These are phyloP conservation scores for Fusarium praegraminearum DNA, from an alignment of 2,329 filamentous ascomycete genomes.

Conservation along the genomic window DNA sequence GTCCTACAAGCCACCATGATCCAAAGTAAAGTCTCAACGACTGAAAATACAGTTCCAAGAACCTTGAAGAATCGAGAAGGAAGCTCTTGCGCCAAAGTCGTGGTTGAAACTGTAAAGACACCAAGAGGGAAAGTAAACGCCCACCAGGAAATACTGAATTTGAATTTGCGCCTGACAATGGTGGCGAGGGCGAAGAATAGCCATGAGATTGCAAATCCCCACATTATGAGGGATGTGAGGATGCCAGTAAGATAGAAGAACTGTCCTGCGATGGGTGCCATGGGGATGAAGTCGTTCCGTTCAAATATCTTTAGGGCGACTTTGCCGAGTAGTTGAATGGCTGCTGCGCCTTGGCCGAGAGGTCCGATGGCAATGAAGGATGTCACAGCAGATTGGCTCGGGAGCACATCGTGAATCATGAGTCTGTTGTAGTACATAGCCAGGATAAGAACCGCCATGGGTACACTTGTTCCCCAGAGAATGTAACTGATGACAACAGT, in stretches of 20 bases:
- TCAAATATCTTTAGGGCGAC: slow-evolving; percentile 53
- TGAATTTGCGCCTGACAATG: slow-evolving; percentile 48
- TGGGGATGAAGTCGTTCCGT: slow-evolving; percentile 45
- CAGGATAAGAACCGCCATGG: slow-evolving; percentile 66
- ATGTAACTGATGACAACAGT: slow-evolving; percentile 70
- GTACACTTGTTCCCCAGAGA: slow-evolving; percentile 69
- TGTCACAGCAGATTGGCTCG: slow-evolving; percentile 70
- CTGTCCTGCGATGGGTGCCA: slow-evolving; percentile 62
- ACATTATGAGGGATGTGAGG: slow-evolving; percentile 50
- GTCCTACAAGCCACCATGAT: slow-evolving; percentile 32
- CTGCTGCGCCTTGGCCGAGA: slow-evolving; percentile 71
- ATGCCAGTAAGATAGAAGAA: slow-evolving; percentile 68
- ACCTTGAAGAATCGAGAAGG: slow-evolving; percentile 50
- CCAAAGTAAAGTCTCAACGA: slow-evolving; percentile 37
- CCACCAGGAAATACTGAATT: slow-evolving; percentile 57
- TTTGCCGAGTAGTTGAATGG: slow-evolving; percentile 58
- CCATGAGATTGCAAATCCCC: slow-evolving; percentile 53
- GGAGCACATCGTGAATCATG: slow-evolving; percentile 69
- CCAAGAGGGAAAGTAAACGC: slow-evolving; percentile 55
- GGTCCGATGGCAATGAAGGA: slow-evolving; percentile 73
- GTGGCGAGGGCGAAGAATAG: slow-evolving; percentile 50
- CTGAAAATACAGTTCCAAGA: slow-evolving; percentile 42
- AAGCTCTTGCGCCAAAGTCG: slow-evolving; percentile 49
- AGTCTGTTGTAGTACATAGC: slow-evolving; percentile 73
- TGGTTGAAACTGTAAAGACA: slow-evolving; percentile 50